Percentiles rank a stretch among this genome's conserved stretches.
phyloP scores from a whole-genome alignment of 352 stramenopile genomes.

The Globisporangium polare region DNA sequence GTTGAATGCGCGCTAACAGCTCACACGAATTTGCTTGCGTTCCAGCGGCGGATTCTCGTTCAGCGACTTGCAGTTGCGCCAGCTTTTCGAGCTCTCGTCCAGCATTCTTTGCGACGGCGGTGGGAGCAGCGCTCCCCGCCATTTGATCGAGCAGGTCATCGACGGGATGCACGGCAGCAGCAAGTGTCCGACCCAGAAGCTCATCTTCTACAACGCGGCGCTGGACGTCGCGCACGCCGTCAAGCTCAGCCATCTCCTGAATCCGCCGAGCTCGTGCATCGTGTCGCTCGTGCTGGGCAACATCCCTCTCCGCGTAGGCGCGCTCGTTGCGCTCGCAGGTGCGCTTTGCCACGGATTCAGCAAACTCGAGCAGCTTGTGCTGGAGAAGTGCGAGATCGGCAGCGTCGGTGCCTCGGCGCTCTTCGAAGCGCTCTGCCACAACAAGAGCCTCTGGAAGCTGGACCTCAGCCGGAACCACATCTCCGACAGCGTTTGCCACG shows the following conservation, averaged over 20 bases:
- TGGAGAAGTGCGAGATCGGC: constrained; percentile 59
- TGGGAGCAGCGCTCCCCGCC: constrained; percentile 12
- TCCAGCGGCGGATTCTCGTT: constrained; percentile 35
- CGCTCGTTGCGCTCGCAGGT: constrained; percentile 41
- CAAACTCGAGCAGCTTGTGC: constrained; percentile 64
- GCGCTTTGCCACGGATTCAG: constrained; percentile 40
- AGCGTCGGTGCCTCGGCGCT: constrained; percentile 44
- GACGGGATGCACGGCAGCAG: constrained; percentile 32
- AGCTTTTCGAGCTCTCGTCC: constrained; percentile 51
- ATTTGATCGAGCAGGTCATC: constrained; percentile 50
- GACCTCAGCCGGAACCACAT: constrained; percentile 70
- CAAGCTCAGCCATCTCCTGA: constrained; percentile 32
- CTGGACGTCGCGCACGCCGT: constrained; percentile 31
- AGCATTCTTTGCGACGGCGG: constrained; percentile 59
- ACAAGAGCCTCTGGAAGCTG: constrained; percentile 61
- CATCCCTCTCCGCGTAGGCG: constrained; percentile 28
- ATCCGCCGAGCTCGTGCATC: constrained; percentile 27
- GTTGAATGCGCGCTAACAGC: background rate
- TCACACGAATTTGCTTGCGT: background rate
- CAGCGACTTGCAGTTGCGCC: constrained; percentile 40
- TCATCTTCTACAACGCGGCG: constrained; percentile 68
- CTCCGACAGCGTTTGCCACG: constrained; percentile 39
- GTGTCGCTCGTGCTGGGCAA: constrained; percentile 65
- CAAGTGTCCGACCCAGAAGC: constrained; percentile 40
- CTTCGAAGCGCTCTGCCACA: constrained; percentile 42